Conservation (phyloP, 73 alveolate species). For the Blepharisma japonicum region DNA sequence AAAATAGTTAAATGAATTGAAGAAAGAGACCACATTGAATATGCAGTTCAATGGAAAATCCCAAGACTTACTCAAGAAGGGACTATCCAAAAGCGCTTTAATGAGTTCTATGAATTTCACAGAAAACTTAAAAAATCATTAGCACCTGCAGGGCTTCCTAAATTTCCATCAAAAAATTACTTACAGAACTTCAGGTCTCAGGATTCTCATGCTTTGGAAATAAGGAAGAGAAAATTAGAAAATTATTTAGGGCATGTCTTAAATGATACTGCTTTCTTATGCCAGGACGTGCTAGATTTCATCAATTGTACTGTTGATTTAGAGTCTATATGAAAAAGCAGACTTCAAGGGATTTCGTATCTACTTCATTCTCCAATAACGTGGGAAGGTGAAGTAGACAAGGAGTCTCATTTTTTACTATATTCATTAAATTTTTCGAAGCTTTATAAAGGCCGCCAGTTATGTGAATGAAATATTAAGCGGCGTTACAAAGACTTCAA, state of each 20-base stretch:
- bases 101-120: background rate
- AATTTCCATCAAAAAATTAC: constrained; percentile 1
- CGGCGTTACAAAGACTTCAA: constrained; percentile 20
- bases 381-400: constrained; percentile 18
- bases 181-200: background rate
- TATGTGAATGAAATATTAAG: constrained; percentile 9
- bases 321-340: background rate
- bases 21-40: background rate
- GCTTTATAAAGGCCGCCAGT: background rate
- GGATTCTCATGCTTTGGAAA: constrained; percentile 6
- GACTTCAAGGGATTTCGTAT: background rate
- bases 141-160: constrained; percentile 4
- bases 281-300: constrained; percentile 17
- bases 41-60: background rate
- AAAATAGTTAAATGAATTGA: background rate
- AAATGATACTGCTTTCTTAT: constrained; percentile 19
- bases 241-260: background rate
- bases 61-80: background rate
- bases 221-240: background rate
- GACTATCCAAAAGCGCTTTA: background rate
- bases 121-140: background rate
- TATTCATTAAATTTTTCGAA: background rate
- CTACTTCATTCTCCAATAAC: background rate
- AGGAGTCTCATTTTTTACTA: background rate
- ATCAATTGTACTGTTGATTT: background rate